Evolutionary conservation across 257 asterid genomes (phyloP).

Genomic region (Verbascum thapsus): DNA sequence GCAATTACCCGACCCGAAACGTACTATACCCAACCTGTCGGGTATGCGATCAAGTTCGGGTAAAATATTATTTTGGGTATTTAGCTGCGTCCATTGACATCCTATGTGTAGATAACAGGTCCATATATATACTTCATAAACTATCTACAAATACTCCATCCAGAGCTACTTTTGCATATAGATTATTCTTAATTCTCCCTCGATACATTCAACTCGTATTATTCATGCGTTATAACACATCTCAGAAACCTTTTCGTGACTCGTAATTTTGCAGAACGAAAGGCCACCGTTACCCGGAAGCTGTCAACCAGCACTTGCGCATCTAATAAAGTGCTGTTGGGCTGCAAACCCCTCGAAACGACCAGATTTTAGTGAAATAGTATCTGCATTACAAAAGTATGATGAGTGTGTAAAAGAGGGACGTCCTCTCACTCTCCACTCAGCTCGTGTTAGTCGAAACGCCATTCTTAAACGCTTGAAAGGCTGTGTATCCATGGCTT

Average conservation of each 20-base stretch:
- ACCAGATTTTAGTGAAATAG: slow-evolving; percentile 79
- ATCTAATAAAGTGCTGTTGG: slow-evolving; percentile 90
- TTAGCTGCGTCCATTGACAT: no score
- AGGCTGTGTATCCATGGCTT: slow-evolving; percentile 68
- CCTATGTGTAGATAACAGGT: no score
- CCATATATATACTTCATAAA: no score
- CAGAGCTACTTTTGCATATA: no score
- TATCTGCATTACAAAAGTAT: slow-evolving; percentile 68
- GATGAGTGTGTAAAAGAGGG: slow-evolving; percentile 87
- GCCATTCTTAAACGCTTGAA: slow-evolving; percentile 69
- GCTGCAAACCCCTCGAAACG: slow-evolving; percentile 78
- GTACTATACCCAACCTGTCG: no score
- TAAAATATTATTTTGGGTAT: no score
- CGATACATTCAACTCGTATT: no score
- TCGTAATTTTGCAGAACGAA: slow-evolving; percentile 65
- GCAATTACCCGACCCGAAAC: no score
- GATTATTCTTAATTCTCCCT: no score
- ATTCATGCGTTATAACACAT: not conserved
- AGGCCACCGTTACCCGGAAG: slow-evolving; percentile 90
- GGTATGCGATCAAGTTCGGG: no score
- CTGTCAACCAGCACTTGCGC: slow-evolving; percentile 84
- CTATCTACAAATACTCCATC: no score
- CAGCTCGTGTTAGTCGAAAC: slow-evolving; percentile 53
- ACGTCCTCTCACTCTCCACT: slow-evolving; percentile 68
- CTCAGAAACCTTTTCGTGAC: not conserved